phyloP scores from a whole-genome alignment of 768 basidiomycete species.

The Myochromella boudieri region DNA sequence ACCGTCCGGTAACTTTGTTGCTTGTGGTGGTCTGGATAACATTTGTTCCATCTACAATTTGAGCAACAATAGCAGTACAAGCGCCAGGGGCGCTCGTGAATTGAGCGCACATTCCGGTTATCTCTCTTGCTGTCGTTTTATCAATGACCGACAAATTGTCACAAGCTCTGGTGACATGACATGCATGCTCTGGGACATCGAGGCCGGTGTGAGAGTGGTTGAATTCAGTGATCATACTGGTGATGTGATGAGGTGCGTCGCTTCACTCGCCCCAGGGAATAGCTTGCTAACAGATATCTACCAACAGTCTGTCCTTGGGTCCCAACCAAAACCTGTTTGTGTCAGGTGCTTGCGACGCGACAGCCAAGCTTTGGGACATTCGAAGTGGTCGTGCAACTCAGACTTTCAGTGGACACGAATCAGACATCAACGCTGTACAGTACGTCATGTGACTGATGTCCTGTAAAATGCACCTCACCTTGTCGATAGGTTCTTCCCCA shows the following conservation, averaged over 20 bases:
- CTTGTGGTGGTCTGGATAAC: conserved; percentile 98
- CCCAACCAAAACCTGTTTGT: conserved; percentile 95
- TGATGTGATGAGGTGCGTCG: conserved; percentile 94
- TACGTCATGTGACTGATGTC: conserved; percentile 41
- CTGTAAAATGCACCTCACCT: conserved; percentile 9
- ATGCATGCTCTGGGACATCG: conserved; percentile 99
- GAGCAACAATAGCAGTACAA: conserved; percentile 75
- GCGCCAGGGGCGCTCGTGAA: conserved; percentile 89
- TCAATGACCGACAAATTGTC: conserved; percentile 98
- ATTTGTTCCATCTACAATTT: conserved; percentile 99
- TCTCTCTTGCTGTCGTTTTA: conserved; percentile 96
- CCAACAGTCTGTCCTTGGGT: conserved; percentile 81
- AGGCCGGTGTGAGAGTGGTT: conserved; percentile 94
- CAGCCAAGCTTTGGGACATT: conserved; percentile 99
- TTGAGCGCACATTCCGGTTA: conserved; percentile 97
- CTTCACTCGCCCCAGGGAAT: conserved; percentile 1
- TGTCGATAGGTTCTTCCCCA: conserved; percentile 89
- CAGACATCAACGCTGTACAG: conserved; percentile 99
- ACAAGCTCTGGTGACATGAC: conserved; percentile 99
- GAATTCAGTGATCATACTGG: conserved; percentile 99
- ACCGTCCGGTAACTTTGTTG: conserved; percentile 95
- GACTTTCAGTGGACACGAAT: conserved; percentile 98
- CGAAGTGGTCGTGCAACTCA: conserved; percentile 96
- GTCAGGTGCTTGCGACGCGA: conserved; percentile 98
- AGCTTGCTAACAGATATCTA: conserved; percentile 15